Base-by-base conservation (phyloP, 169 alveolate species). In the Plasmodium malariae region DNA sequence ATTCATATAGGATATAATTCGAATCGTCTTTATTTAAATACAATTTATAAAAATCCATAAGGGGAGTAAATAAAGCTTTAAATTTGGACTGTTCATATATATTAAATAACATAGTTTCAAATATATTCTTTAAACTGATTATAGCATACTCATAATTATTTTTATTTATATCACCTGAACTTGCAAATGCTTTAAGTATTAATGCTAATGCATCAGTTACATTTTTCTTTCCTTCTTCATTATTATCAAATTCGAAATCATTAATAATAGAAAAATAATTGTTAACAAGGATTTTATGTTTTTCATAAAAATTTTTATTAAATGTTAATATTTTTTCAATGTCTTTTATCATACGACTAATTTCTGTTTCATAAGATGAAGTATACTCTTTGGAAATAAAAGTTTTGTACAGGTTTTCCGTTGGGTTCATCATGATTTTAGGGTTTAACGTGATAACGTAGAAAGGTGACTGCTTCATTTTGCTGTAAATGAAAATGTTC, bases 391-490 rank as follows among this genome's bases (percentile, higher is more conserved):
- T 60, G 11, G 89, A 76, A 17, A 76, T 62, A 62, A 62, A 76
- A 62, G 2, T 6, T 62, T 62, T 63, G 36, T 76, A 76, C 6
- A 40, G 49, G n/a, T 62, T 54, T 40, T 76, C 69, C 14, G 74
- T 19, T 30, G 89, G 89, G 74, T 76, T 76, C 69, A 76, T 40
- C 63, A 62, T 60, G 2, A 62, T 60, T 30, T 76, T 76, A 3
- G 89, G 89, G 24, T 62, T 60, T 37, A 76, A 60, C 7, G 89
- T 36, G 19, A 76, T 43, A 21, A 76, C 65, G n/a, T 76, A 76
- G 45, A 76, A 76, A 5, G 89, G 89, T 2, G 89, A 76, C 19
- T 62, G 63, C 9, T 76, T 76, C 89, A 76, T 76, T 62, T 76
- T 76, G 32, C 54, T 76, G 45, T 76, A 62, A 67, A 76, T 76